Base-by-base conservation (phyloP, 495 filamentous ascomycete species). In the Penicillium taxi region DNA sequence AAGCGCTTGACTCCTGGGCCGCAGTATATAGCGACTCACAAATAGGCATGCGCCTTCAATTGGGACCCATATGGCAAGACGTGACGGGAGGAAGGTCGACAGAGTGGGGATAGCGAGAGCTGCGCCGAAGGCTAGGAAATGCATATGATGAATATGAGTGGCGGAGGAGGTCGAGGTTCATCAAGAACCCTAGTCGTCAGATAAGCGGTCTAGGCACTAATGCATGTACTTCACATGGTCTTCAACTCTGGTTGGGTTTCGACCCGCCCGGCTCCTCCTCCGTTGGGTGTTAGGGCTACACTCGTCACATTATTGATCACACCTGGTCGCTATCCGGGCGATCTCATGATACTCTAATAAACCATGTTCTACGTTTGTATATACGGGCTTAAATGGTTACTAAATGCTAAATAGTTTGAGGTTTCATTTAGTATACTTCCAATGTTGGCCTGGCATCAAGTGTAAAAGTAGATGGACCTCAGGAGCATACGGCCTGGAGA, bases 211-310 rank as follows among this genome's bases (percentile, higher is more conserved):
- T 26, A 35, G 37, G 38, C 31, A 35, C 53, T 54, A 56, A 48
- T 56, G 50, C 53, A 56, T 42, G 44, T 45, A 26, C 46, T 56
- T 56, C 53, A 54, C 50, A 48, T 44, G 19, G 32, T 34, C 19
- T 17, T 9, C 18, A 7, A 12, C 24, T 22, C 37, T 56, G 47
- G 44, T 56, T 56, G 53, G 53, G n/a, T 19, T 36, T 19, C 24
- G 38, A 46, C 41, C 45, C 47, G 50, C 50, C 36, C 53, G 48
- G 47, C 40, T 33, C 36, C 38, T 50, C 42, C n/a, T n/a, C 48
- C 48, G 47, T 52, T 41, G 42, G 39, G 43, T 45, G 50, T 49
- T 45, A 38, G 32, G 39, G 39, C 50, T 32, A 35, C 19, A 46
- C 47, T 46, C 37, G 45, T 62, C 58, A 57, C 56, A 37, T 37